These are phyloP conservation scores for Cryomyces minteri DNA, from an alignment of 495 filamentous ascomycete genomes.

Conservation along the genomic window DNA sequence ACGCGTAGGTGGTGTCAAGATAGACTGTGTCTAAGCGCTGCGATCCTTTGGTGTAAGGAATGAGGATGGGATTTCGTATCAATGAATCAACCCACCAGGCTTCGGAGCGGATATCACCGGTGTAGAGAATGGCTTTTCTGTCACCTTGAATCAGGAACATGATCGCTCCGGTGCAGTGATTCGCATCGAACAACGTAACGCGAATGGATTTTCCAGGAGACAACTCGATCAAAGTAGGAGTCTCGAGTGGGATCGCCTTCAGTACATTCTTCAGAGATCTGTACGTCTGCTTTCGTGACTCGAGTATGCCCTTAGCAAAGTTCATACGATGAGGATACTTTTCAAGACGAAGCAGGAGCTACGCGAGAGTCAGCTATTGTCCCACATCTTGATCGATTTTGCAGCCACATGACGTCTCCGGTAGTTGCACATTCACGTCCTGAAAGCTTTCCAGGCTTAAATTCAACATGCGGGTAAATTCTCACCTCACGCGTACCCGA, in stretches of 20 bases:
- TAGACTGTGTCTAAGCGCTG: conserved; percentile 64
- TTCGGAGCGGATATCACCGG: conserved; percentile 76
- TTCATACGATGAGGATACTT: conserved; percentile 64
- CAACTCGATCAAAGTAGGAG: conserved; percentile 62
- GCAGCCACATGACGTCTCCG: background rate
- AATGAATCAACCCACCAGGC: conserved; percentile 50
- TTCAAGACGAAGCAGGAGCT: conserved; percentile 54
- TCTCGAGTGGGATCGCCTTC: conserved; percentile 73
- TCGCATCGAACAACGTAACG: conserved; percentile 79
- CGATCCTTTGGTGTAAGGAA: conserved; percentile 52
- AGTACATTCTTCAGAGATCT: conserved; percentile 55
- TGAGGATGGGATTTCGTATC: conserved; percentile 47
- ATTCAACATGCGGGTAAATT: background rate
- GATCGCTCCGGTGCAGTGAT: conserved; percentile 80
- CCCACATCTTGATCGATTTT: background rate
- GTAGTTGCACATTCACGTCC: too few species aligned
- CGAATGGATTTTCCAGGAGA: conserved; percentile 44
- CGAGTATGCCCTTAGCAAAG: conserved; percentile 57
- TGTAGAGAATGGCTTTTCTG: conserved; percentile 67
- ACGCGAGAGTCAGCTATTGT: conserved; percentile 1
- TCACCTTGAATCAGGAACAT: conserved; percentile 84
- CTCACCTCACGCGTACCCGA: conserved; percentile 58
- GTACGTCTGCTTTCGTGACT: conserved; percentile 47
- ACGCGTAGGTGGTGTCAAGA: conserved; percentile 67
- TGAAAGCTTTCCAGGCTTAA: too few species aligned